phyloP scores from a whole-genome alignment of 345 rosid species.

The Diplotaxis tenuifolia region DNA sequence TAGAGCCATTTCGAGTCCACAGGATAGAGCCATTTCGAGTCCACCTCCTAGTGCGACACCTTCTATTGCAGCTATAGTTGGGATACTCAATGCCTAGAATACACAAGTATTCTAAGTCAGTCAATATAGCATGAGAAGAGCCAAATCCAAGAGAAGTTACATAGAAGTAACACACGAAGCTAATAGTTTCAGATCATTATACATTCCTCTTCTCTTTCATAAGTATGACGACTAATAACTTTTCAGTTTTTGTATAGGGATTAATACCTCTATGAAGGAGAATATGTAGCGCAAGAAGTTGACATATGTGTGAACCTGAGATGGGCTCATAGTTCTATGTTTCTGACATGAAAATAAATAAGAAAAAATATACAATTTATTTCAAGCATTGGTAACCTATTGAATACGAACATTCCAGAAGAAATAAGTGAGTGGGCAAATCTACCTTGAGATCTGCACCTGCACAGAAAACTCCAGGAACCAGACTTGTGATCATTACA shows the following conservation, averaged over 20 bases:
- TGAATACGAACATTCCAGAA: neutral
- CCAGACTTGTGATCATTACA: conserved; percentile 66
- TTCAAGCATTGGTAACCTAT: conserved; percentile 6
- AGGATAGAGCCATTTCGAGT: conserved; percentile 91
- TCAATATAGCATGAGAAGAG: neutral
- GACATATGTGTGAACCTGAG: conserved; percentile 70
- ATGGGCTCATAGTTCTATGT: conserved; percentile 67
- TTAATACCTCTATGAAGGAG: conserved; percentile 66
- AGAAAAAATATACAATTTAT: neutral
- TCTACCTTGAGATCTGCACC: conserved; percentile 89
- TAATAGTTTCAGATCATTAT: neutral
- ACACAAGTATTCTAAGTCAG: conserved; percentile 19
- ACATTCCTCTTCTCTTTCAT: neutral
- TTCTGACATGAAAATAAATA: conserved; percentile 56
- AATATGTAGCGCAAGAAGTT: conserved; percentile 74
- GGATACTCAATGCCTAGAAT: conserved; percentile 62
- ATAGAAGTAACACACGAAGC: neutral
- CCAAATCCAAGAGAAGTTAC: neutral
- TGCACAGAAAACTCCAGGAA: conserved; percentile 81
- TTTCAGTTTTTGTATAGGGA: neutral
- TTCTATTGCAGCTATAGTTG: conserved; percentile 85
- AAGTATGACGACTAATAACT: neutral
- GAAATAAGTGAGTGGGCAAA: neutral
- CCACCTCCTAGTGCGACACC: conserved; percentile 97
- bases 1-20: too few relatives aligned